Evolutionary conservation across 306 rosid species (phyloP), one percentile per base, ranked within the genome.

Genomic region (Glycine latifolia): DNA sequence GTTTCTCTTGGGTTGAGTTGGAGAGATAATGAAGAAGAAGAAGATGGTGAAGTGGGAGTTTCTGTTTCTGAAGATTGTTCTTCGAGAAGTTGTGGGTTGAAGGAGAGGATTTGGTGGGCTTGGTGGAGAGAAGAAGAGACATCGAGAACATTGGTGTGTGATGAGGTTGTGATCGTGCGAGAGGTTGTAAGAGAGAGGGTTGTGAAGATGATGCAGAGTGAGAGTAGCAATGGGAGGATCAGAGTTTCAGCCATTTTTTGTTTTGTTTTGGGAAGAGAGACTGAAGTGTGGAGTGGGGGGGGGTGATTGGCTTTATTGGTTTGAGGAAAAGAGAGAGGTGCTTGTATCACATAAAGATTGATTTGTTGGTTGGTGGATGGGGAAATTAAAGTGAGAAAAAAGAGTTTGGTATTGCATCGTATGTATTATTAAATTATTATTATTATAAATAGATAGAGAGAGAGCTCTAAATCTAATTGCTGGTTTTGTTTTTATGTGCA

Each of bases 1-100:
- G 89, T 37, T 0, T 79, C 91, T 31, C 97, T 91, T 10, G 97
- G 72, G 78, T 87, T 90, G 14, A 96, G 69, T 0, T 31, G 87
- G 3, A 94, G 46, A 1, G 89, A 66, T 86, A 86, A 47, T 81
- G 59, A 39, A 3, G 46, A 67, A 10, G 59, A n/a, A 3, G 73
- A 68, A 15, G 73, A 75, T 4, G 68, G 3, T 47, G 86, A 39
- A 58, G 35, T 58, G 63, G 37, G 63, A 37, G 41, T 37, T 26
- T 26, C 31, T 8, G 31, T 35, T 35, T 35, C 39, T 3, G 8
- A 15, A 8, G 63, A 4, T 15, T 56, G 63, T 17, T 58, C 0
- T 11, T 74, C 54, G 67, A 79, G 61, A 79, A 79, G 55, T 14
- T 86, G 8, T 0, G 94, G 90, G 75, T 76, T 52, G 66, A 79